phyloP scores from a whole-genome alignment of 1,284 basidiomycete species.

The Sporisorium graminicola region DNA sequence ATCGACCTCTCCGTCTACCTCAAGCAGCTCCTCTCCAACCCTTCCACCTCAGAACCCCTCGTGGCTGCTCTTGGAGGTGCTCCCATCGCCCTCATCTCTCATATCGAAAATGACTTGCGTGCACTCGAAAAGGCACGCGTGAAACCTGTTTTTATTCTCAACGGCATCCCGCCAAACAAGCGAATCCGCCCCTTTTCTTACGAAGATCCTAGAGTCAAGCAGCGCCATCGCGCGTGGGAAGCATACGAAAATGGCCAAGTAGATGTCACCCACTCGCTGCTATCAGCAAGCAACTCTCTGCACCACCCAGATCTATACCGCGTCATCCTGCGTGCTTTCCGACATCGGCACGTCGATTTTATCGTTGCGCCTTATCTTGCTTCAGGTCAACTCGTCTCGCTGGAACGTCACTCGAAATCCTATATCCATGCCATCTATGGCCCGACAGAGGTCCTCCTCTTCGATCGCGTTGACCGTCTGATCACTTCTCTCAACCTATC shows the following conservation, averaged over 20 bases:
- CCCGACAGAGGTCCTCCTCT: conserved; percentile 88
- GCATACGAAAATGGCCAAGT: conserved; percentile 72
- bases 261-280: conserved; percentile 84
- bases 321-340: conserved; percentile 89
- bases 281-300: conserved; percentile 79
- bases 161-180: conserved; percentile 73
- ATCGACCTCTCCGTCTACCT: conserved; percentile 97
- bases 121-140: conserved; percentile 89
- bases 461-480: conserved; percentile 86
- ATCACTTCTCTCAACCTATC: conserved; percentile 80
- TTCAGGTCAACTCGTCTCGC: conserved; percentile 91
- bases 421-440: conserved; percentile 97
- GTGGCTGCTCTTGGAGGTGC: conserved; percentile 93
- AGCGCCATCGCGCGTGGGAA: conserved; percentile 64
- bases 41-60: conserved; percentile 84
- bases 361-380: conserved; percentile 94
- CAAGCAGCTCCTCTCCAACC: conserved; percentile 80
- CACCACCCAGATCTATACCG: conserved; percentile 83
- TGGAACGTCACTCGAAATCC: conserved; percentile 89
- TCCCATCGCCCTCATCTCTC: conserved; percentile 75
- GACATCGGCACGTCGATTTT: conserved; percentile 95
- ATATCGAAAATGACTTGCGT: conserved; percentile 92
- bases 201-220: conserved; percentile 63
- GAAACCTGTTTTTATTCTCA: conserved; percentile 97
- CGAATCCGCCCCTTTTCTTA: conserved; percentile 60